Base-by-base conservation (phyloP, 768 basidiomycete species). In the Rickenella mellea region DNA sequence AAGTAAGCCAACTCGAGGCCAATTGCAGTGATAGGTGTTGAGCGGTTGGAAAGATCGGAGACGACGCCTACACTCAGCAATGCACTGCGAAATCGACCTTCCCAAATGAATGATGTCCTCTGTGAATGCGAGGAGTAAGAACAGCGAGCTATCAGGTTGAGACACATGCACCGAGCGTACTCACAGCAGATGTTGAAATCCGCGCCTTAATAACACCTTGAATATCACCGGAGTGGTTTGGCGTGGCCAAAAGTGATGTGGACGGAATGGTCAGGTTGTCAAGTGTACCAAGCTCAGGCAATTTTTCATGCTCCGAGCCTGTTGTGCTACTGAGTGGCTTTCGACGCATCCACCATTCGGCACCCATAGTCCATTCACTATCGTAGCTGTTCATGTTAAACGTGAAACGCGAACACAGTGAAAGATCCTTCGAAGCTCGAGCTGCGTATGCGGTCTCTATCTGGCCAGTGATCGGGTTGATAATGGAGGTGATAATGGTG, bases 311-410 rank as follows among this genome's bases (percentile, higher is more conserved):
- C 40, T 41, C 48, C 29, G 57, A 52, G 19, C 42, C 28, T 1
- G 57, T 51, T 11, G 45, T 42, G 25, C 40, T 40, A 6, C 55
- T 47, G 41, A 61, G 58, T 10, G 61, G 52, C 15, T 60, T 63
- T 4, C 79, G 74, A 17, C 90, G 74, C 56, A 91, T 73, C 91
- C 90, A 96, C 89, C 90, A 96, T 59, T 97, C 93, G 1, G 86
- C 83, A 2, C 94, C 94, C 66, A 97, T 76, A 8, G 88, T 83
- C 83, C 92, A 85, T 58, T 97, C 93, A 60, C 89, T 92, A 51
- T 94, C 90, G 60, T 91, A 97, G 61, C 88, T 92, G 58, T 97
- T 96, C 21, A 93, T 76, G 55, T 98, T 98, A 64, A 97, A 91
- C 57, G 97, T 91, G 56, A 93, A 98, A 17, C 89, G 78, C 1